These are phyloP conservation scores for Fusarium globosum DNA, from an alignment of 2,329 filamentous ascomycete genomes.

Conservation along the genomic window DNA sequence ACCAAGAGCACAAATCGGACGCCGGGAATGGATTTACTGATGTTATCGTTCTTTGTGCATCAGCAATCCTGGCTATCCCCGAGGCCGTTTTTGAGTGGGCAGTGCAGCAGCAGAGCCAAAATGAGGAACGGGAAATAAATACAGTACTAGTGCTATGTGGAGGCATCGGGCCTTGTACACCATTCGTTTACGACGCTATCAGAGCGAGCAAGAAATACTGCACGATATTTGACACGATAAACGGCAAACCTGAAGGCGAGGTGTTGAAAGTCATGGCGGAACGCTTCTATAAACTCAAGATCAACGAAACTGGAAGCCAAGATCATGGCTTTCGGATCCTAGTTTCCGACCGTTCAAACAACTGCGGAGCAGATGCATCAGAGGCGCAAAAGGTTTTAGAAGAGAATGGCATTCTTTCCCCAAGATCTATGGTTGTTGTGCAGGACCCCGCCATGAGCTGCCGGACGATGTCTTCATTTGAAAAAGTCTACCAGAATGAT, in stretches of 20 bases:
- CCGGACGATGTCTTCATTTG: not conserved
- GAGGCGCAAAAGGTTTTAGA: not conserved
- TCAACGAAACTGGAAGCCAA: fast-evolving
- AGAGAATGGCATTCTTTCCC: fast-evolving
- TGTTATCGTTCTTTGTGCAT: conserved; percentile 13
- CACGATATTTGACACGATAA: not conserved
- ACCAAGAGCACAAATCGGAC: fast-evolving
- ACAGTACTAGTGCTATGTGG: conserved; percentile 11
- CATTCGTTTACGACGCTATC: conserved; percentile 20
- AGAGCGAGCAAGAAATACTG: conserved; percentile 4
- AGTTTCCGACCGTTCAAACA: not conserved
- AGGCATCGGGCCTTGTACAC: not conserved
- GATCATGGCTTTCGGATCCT: not conserved
- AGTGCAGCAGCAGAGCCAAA: fast-evolving
- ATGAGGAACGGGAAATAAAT: fast-evolving
- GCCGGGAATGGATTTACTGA: fast-evolving
- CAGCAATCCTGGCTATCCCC: conserved; percentile 15
- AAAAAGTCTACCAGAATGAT: not conserved
- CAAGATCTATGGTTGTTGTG: not conserved
- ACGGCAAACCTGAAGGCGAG: conserved; percentile 12
- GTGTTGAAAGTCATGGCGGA: conserved; percentile 16
- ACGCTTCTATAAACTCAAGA: not conserved
- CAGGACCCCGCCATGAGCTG: conserved; percentile 28
- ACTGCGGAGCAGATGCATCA: conserved; percentile 1
- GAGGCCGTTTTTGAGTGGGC: conserved; percentile 27